Evolutionary conservation across 192 early-diverging fungal species (phyloP), one percentile per base, ranked within the genome.

Genomic region (Coemansia sp.): DNA sequence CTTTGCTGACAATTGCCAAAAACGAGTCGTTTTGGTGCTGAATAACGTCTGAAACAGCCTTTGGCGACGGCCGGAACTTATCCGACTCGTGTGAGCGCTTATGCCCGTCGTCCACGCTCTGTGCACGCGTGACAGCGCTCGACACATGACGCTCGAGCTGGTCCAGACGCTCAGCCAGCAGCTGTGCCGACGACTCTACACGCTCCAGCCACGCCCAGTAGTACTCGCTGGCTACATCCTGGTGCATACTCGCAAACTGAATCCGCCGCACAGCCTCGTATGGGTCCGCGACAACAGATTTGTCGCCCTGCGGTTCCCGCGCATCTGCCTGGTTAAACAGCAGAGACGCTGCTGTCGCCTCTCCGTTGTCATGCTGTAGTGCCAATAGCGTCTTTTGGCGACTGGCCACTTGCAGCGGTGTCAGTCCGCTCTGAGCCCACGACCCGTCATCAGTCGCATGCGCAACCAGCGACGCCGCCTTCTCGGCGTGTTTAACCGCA

Each of bases 11-110:
- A 65, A 77, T 71, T 12, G 74, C 74, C 61, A 77, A 14, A 19
- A 77, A 68, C 32, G 74, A 70, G 61, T 77, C 74, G 64, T 77
- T 77, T 65, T 77, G 74, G 45, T 67, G 64, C 47, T 71, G 68
- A 14, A 77, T 64, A 39, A 77, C 59, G 11, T 77, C 74, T 2
- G 74, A 50, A 27, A 77, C 64, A 0, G 74, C 61, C 45, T 59
- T 64, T 5, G 74, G 74, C 60, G 74, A 63, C 19, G 49, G 59
- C 54, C 45, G 51, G 3, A 23, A 27, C 13, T 24, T 23, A 7
- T 56, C 41, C 56, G 11, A 38, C 32, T 41, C 26, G 35, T 22
- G 49, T 8, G 14, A 29, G n/a, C 7, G n/a, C 20, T 51, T 38
- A 51, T 48, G 68, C 50, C 11, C 45, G 27, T 22, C 57, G 54